Base-by-base conservation (phyloP, 768 basidiomycete genomes). In the Auriculariales sp. region DNA sequence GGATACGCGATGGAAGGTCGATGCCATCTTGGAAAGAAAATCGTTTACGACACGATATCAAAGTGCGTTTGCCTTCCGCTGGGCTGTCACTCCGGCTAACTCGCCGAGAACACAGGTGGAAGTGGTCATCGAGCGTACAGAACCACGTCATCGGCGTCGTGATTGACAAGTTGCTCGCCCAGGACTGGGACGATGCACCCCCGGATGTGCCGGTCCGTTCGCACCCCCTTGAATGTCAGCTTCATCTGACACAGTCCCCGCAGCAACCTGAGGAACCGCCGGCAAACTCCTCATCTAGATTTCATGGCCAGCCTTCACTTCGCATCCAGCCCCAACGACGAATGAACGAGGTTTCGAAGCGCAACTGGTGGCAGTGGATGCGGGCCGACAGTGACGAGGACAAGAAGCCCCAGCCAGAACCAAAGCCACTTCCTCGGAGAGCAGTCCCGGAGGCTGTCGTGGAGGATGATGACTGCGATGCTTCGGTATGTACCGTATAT, bases 41-140 rank as follows among this genome's bases (percentile, higher is more conserved):
- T 84, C 54, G 60, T 83, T 48, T 84, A 80, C 58, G 82, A 84
- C 59, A 79, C 81, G 12, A 76, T 83, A n/a, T 66, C 63, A 19
- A 70, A 70, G 61, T 64, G 39, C 39, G 39, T 44, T 7, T 7
- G 22, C 5, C 19, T 44, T 15, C 22, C 1, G 9, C 39, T 10
- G 22, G 2, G 2, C 4, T 4, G 6, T 7, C 12, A 4, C 22
- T 19, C 39, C 24, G 22, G 17, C 39, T 44, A 10, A 44, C 17
- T 19, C 39, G 22, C 5, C 1, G 10, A n/a, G 35, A 10, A 44
- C 19, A 25, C 15, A 44, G 39, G 39, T 44, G 77, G 12, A 73
- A 75, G 19, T 84, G 82, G 82, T 62, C 66, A 4, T 73, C 74
- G 15, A 73, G 78, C 42, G 63, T 83, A 47, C 61, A 72, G 47